Conservation (phyloP, 1,284 basidiomycete genomes). For the Ceratobasidium sp. region DNA sequence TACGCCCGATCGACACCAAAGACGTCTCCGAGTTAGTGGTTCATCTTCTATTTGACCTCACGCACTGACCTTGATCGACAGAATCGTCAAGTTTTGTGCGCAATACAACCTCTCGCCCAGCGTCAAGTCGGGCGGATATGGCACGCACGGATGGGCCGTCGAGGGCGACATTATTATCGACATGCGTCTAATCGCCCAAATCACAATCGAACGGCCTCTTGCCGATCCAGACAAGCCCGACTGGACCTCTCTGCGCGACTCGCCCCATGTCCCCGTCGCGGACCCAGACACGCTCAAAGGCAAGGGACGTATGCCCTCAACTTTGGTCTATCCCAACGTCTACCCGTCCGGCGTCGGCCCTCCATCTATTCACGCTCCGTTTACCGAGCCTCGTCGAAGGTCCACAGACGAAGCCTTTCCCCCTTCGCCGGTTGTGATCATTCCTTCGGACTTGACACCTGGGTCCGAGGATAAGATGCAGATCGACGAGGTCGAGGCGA, state of each 20-base stretch:
- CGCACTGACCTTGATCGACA: conserved; percentile 54
- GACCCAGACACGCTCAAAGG: conserved; percentile 50
- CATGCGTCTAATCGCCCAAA: conserved; percentile 74
- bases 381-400: conserved; percentile 31
- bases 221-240: conserved; percentile 60
- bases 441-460: background rate
- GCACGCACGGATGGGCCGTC: conserved; percentile 89
- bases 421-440: background rate
- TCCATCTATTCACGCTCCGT: conserved; percentile 33
- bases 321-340: background rate
- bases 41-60: conserved; percentile 44
- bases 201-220: conserved; percentile 74
- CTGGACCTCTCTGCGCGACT: conserved; percentile 70
- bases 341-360: conserved; percentile 29
- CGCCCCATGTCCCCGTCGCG: conserved; percentile 71
- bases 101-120: conserved; percentile 79
- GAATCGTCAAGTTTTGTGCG: conserved; percentile 77
- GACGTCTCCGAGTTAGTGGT: conserved; percentile 79
- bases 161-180: conserved; percentile 88
- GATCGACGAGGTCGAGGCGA: background rate
- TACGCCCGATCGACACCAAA: conserved; percentile 77
- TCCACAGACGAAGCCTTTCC: conserved; percentile 31
- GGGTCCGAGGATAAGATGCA: conserved; percentile 13
- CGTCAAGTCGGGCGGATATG: conserved; percentile 90
- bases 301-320: conserved; percentile 37